These are phyloP conservation scores for Talaromyces nanjingensis DNA, from an alignment of 495 filamentous ascomycete species.

Conservation along the genomic window DNA sequence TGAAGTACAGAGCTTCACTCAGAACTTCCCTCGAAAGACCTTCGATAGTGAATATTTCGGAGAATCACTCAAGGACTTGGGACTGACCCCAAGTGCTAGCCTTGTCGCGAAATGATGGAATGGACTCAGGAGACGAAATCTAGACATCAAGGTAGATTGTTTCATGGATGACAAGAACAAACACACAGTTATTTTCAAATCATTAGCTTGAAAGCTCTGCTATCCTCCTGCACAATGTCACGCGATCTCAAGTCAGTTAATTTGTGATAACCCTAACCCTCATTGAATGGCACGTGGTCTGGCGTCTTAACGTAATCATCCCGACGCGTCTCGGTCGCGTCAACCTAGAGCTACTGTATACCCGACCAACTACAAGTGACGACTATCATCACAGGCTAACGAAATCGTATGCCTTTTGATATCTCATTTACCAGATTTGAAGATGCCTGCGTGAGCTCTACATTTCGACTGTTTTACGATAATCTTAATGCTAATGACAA, in stretches of 20 bases:
- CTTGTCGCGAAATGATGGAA: conserved; percentile 58
- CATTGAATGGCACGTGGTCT: conserved; percentile 28
- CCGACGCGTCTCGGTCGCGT: conserved; percentile 6
- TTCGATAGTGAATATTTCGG: conserved; percentile 78
- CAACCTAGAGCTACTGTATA: not conserved
- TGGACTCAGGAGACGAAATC: conserved; percentile 4
- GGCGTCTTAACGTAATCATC: conserved; percentile 17
- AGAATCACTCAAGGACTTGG: conserved; percentile 86
- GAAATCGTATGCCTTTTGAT: not conserved
- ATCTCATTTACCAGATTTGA: not conserved
- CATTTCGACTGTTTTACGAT: not conserved
- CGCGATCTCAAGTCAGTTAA: not conserved
- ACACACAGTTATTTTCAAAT: not conserved
- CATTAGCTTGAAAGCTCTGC: not conserved
- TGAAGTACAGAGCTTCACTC: conserved; percentile 67
- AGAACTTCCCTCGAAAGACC: conserved; percentile 81
- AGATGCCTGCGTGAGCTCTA: conserved; percentile 11
- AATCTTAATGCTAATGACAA: not conserved
- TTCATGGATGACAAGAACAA: not conserved
- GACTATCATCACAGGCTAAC: not conserved
- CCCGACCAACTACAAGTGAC: not conserved
- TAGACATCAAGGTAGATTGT: not conserved
- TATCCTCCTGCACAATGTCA: not conserved
- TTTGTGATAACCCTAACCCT: not conserved
- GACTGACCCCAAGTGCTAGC: conserved; percentile 80